phyloP scores from a whole-genome alignment of 352 stramenopile genomes.

The Phytophthora cajani region DNA sequence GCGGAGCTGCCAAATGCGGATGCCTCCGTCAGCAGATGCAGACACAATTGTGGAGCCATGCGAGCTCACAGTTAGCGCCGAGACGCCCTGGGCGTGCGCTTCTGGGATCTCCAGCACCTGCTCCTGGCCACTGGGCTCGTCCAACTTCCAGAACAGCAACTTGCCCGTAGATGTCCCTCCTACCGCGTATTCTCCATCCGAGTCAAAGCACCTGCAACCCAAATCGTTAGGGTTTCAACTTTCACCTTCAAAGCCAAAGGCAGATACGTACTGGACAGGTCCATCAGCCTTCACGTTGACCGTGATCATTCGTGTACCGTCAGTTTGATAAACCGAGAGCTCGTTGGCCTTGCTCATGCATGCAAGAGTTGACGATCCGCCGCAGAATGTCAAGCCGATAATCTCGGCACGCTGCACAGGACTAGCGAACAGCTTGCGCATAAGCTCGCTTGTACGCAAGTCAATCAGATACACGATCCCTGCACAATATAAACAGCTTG shows the following conservation, averaged over 20 bases:
- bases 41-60: slow-evolving; percentile 70
- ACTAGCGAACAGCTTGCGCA: slow-evolving; percentile 66
- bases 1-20: slow-evolving; percentile 82
- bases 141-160: slow-evolving; percentile 84
- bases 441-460: slow-evolving; percentile 66
- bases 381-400: slow-evolving; percentile 69
- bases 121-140: slow-evolving; percentile 66
- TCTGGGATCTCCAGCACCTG: slow-evolving; percentile 82
- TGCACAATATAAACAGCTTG: slow-evolving; percentile 55
- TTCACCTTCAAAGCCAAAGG: not conserved
- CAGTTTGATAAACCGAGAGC: slow-evolving; percentile 67
- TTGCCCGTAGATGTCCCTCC: slow-evolving; percentile 79
- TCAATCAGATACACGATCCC: slow-evolving; percentile 78
- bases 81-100: slow-evolving; percentile 69
- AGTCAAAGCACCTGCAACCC: slow-evolving; percentile 71
- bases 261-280: slow-evolving; percentile 54
- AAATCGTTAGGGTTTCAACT: not conserved
- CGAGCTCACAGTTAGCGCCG: slow-evolving; percentile 62
- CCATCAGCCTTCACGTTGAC: slow-evolving; percentile 70
- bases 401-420: slow-evolving; percentile 65
- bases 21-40: slow-evolving; percentile 63
- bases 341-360: slow-evolving; percentile 79
- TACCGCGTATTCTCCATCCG: slow-evolving; percentile 79
- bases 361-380: slow-evolving; percentile 53
- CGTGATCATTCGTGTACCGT: slow-evolving; percentile 63